Evolutionary conservation across 2,329 filamentous ascomycete genomes (phyloP).

Genomic region (Cordyceps cateniannulata): DNA sequence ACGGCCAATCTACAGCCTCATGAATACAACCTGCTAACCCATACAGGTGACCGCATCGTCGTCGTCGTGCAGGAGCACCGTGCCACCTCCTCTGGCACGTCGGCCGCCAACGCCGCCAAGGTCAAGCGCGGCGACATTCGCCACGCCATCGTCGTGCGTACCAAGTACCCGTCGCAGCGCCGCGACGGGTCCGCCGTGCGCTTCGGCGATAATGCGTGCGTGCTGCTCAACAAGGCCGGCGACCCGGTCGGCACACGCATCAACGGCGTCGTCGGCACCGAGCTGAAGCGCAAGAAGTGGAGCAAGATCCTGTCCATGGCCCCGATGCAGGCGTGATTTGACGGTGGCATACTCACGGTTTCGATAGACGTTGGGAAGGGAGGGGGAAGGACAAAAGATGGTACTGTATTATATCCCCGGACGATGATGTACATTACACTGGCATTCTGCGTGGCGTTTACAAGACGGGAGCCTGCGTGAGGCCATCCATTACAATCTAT

Average conservation of each 20-base stretch:
- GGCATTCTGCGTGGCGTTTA: slow-evolving; percentile 30
- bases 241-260: slow-evolving; percentile 91
- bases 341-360: neutral
- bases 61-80: slow-evolving; percentile 97
- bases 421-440: slow-evolving; percentile 22
- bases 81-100: slow-evolving; percentile 64
- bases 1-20: neutral
- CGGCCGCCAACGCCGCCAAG: slow-evolving; percentile 74
- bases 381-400: neutral
- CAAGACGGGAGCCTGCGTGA: slow-evolving; percentile 13
- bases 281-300: slow-evolving; percentile 90
- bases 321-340: slow-evolving; percentile 53
- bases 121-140: slow-evolving; percentile 94
- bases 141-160: slow-evolving; percentile 92
- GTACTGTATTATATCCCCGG: neutral
- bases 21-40: neutral
- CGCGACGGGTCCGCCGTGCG: slow-evolving; percentile 83
- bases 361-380: too few relatives aligned
- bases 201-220: slow-evolving; percentile 98
- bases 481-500: slow-evolving; percentile 2
- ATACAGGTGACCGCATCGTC: slow-evolving; percentile 84
- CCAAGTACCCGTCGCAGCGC: slow-evolving; percentile 78
- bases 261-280: slow-evolving; percentile 84
- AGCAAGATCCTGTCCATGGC: slow-evolving; percentile 97
- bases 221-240: slow-evolving; percentile 92